Evolutionary conservation across 2,329 filamentous ascomycete genomes (phyloP).

Genomic region (Calonectria ilicicola): DNA sequence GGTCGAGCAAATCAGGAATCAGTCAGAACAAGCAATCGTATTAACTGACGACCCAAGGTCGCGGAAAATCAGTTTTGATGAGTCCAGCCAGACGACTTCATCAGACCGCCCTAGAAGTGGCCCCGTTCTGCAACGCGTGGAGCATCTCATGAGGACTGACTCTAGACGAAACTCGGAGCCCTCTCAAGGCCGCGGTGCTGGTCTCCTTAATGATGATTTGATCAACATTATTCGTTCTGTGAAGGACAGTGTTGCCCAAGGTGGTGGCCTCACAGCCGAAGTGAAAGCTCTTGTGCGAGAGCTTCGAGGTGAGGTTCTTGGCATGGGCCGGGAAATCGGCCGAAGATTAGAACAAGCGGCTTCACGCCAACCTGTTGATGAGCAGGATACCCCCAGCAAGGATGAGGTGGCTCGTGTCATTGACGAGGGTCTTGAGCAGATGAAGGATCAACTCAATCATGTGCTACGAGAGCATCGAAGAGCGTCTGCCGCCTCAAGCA

Average conservation of each 20-base stretch:
- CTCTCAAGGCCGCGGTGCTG: constrained; percentile 52
- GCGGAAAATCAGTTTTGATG: constrained; percentile 56
- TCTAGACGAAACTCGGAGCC: constrained; percentile 59
- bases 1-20: constrained; percentile 69
- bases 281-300: constrained; percentile 93
- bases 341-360: constrained; percentile 82
- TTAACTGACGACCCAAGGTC: constrained; percentile 37
- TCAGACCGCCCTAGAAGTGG: constrained; percentile 45
- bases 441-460: constrained; percentile 86
- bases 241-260: constrained; percentile 90
- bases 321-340: constrained; percentile 92
- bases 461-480: constrained; percentile 81
- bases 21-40: constrained; percentile 58
- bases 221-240: constrained; percentile 85
- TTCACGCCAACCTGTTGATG: constrained; percentile 57
- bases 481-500: constrained; percentile 72
- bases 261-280: constrained; percentile 89
- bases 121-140: constrained; percentile 55
- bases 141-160: constrained; percentile 59
- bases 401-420: constrained; percentile 83
- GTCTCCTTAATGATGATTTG: constrained; percentile 81
- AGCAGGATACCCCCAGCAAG: constrained; percentile 66
- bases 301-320: constrained; percentile 89
- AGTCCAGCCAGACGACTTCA: constrained; percentile 48
- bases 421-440: constrained; percentile 81